phyloP scores from a whole-genome alignment of 140 eudicot genomes.

The Ambrosia hybrid region DNA sequence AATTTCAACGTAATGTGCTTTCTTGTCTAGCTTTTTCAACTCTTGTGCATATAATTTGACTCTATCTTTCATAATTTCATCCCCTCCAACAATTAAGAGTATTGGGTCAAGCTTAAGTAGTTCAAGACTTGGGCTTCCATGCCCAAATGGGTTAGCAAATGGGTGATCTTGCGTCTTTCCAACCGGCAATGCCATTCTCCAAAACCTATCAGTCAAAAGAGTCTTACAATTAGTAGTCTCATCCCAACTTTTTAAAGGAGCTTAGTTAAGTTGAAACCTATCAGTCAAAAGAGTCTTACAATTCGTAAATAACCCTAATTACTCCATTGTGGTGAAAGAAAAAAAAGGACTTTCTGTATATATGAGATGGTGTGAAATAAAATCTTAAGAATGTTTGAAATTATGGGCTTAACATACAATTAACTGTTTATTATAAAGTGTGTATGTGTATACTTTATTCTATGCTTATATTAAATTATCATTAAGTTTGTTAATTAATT shows the following conservation, averaged over 20 bases:
- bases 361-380: background rate
- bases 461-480: background rate
- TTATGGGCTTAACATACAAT: too few relatives aligned
- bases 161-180: conserved; percentile 64
- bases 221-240: background rate
- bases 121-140: conserved; percentile 51
- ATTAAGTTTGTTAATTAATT: too few relatives aligned
- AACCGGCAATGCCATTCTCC: conserved; percentile 73
- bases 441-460: background rate
- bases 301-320: background rate
- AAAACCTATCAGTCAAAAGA: conserved; percentile 42
- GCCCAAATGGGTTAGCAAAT: conserved; percentile 79
- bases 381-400: too few relatives aligned
- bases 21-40: conserved; percentile 52
- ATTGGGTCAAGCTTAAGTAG: conserved; percentile 58
- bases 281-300: too few relatives aligned
- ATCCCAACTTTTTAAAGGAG: background rate
- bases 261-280: background rate
- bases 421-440: background rate
- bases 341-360: background rate
- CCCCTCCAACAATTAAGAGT: conserved; percentile 54
- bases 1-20: conserved; percentile 52
- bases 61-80: conserved; percentile 66
- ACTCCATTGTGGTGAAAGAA: background rate
- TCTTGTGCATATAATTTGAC: conserved; percentile 47